Conservation (phyloP, 176 grass and related monocot genomes). For the Carex parvula region DNA sequence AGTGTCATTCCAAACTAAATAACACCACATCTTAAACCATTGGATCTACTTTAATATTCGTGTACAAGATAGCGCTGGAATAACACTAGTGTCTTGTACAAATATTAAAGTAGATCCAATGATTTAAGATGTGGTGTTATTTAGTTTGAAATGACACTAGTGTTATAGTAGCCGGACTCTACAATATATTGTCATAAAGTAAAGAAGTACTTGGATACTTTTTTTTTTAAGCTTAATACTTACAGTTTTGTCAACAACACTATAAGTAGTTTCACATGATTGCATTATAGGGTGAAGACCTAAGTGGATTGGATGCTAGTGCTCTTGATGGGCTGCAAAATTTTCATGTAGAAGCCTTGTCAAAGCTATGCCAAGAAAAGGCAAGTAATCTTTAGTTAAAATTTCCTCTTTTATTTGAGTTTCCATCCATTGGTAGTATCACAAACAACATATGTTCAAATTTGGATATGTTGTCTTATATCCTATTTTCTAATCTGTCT, state of each 20-base stretch:
- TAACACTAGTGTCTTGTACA: no score
- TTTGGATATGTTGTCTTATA: neutral
- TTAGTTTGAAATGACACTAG: no score
- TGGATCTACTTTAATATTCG: no score
- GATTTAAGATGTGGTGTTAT: no score
- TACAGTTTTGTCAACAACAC: conserved; percentile 9
- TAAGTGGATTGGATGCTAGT: conserved; percentile 66
- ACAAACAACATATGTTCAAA: neutral
- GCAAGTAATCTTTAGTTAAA: conserved; percentile 28
- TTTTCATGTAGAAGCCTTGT: conserved; percentile 90
- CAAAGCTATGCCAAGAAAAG: conserved; percentile 93
- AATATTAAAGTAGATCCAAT: no score
- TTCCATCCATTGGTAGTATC: neutral
- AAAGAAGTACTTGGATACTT: neutral
- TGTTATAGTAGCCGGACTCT: no score
- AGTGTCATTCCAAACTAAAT: no score
- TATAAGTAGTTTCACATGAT: neutral
- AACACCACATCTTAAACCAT: no score
- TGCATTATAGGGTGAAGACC: conserved; percentile 57
- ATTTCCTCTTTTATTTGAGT: neutral
- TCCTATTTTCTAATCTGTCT: neutral
- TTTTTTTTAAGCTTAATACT: conserved; percentile 7
- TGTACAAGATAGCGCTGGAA: no score
- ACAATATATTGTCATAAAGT: neutral
- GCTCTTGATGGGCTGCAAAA: conserved; percentile 78